Percentiles rank a stretch among this genome's conserved stretches.
These are phyloP conservation scores for Alternaria rosae DNA, from an alignment of 2,329 filamentous ascomycete species.

Conservation along the genomic window DNA sequence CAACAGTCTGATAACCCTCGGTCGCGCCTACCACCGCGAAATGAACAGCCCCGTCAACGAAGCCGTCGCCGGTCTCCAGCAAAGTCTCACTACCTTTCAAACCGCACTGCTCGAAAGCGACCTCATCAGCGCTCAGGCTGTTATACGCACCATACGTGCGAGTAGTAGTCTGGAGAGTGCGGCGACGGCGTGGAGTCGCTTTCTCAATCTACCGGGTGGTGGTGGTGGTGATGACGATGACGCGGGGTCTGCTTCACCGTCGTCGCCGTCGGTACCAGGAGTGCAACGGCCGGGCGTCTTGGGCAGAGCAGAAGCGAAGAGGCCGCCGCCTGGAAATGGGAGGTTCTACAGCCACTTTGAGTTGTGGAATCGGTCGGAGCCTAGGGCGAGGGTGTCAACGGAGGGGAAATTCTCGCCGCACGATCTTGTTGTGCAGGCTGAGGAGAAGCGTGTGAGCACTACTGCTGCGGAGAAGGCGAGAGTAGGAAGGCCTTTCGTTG, in stretches of 20 bases:
- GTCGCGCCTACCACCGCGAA: slow-evolving; percentile 48
- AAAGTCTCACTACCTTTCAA: slow-evolving; percentile 40
- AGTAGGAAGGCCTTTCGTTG: slow-evolving; percentile 17
- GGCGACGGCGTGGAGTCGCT: slow-evolving; percentile 41
- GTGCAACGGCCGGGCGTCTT: not conserved
- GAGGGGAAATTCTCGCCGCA: not conserved
- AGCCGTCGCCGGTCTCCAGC: slow-evolving; percentile 41
- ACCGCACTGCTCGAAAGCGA: slow-evolving; percentile 34
- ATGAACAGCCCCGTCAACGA: slow-evolving; percentile 45
- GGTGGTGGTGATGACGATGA: not conserved
- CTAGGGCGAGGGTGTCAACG: not conserved
- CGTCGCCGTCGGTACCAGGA: not conserved
- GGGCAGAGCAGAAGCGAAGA: slow-evolving; percentile 1
- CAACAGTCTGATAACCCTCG: slow-evolving; percentile 38
- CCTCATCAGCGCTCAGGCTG: slow-evolving; percentile 34
- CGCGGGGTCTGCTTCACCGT: not conserved
- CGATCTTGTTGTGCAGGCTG: slow-evolving; percentile 10
- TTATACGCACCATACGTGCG: slow-evolving; percentile 48
- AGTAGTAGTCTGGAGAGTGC: slow-evolving; percentile 42
- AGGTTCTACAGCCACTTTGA: slow-evolving; percentile 39
- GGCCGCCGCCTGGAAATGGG: slow-evolving; percentile 18
- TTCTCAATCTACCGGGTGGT: slow-evolving; percentile 41
- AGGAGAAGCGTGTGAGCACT: not conserved
- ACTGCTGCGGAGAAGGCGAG: slow-evolving; percentile 5
- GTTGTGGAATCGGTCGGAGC: slow-evolving; percentile 30